phyloP scores from a whole-genome alignment of 2,329 filamentous ascomycete genomes.

The Paramyrothecium sp. region DNA sequence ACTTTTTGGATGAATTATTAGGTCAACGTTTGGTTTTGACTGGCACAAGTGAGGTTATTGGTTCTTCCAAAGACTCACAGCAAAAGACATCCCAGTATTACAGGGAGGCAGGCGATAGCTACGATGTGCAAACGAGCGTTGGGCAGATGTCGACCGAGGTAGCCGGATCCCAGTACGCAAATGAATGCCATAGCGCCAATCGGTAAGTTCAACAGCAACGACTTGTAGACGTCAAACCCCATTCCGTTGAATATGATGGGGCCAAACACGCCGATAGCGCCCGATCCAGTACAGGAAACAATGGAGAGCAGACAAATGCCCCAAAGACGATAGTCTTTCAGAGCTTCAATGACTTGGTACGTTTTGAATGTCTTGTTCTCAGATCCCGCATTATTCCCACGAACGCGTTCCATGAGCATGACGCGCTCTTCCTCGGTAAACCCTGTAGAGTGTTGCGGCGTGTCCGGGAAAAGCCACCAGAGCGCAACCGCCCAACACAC shows the following conservation, averaged over 20 bases:
- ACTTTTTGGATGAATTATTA: no score
- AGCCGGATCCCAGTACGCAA: constrained; percentile 26
- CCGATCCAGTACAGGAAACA: constrained; percentile 25
- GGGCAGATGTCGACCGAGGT: constrained; percentile 18
- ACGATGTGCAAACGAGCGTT: constrained; percentile 25
- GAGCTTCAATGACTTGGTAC: constrained; percentile 23
- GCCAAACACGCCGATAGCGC: constrained; percentile 25
- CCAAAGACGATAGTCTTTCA: constrained; percentile 25
- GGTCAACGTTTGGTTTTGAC: no score
- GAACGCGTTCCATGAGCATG: no score
- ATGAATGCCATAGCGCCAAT: constrained; percentile 28
- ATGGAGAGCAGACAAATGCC: constrained; percentile 25
- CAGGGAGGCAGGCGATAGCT: constrained; percentile 19
- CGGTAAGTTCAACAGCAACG: constrained; percentile 30
- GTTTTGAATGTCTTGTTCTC: constrained; percentile 13
- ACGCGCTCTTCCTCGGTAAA: constrained; percentile 17
- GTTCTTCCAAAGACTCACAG: no score
- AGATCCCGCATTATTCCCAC: no score
- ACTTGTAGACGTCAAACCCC: constrained; percentile 28
- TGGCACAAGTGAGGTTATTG: no score
- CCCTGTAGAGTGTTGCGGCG: constrained; percentile 24
- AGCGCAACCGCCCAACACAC: constrained; percentile 21
- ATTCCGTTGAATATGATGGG: constrained; percentile 31
- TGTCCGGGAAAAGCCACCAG: constrained; percentile 25
- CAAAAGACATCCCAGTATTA: constrained; percentile 24